Base-by-base conservation (phyloP, 805 yeast species). In the Candida qinlingensis region DNA sequence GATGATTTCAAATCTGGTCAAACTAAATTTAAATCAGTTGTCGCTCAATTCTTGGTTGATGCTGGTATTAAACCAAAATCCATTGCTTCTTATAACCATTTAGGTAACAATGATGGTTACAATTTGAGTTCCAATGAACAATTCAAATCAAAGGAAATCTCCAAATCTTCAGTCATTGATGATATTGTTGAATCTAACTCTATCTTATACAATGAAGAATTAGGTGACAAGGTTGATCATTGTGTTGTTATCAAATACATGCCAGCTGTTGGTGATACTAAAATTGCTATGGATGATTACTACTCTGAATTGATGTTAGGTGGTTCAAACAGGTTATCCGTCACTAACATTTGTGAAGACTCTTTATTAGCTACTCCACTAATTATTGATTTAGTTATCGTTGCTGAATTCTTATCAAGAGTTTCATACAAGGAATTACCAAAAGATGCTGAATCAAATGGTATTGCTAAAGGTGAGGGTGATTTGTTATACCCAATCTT, bases 251-350 rank as follows among this genome's bases (percentile, higher is more conserved):
- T 91, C 75, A 91, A 91, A 73, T 90, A 91, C 69, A 72, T 92
- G 65, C 86, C 87, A 48, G 97, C 97, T 7, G 97, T 91, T 43
- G 96, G 96, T 37, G 98, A 91, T 70, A 83, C 94, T 55, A 91
- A 91, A 75, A 96, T 91, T 55, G 98, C 98, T 46, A 92, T 91
- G 97, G 98, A 91, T 69, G 97, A 92, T 73, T 91, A 91, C 73
- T 89, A 92, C 74, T 85, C 95, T 48, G 97, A 91, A 71, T 81
- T 91, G 65, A 92, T 91, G 97, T 78, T 91, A 60, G 98, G 98
- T 53, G 98, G 98, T 41, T 97, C 91, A 73, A 92, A 91, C 74
- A 85, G 94, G 65, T 86, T 91, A 57, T 83, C 95, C 42, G 85
- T 92, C 64, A 96, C 91, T 72, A 91, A 92, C 66, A 96, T 92